Conservation (phyloP, 371 early-diverging fungal genomes). For the Entomophthora muscae region DNA sequence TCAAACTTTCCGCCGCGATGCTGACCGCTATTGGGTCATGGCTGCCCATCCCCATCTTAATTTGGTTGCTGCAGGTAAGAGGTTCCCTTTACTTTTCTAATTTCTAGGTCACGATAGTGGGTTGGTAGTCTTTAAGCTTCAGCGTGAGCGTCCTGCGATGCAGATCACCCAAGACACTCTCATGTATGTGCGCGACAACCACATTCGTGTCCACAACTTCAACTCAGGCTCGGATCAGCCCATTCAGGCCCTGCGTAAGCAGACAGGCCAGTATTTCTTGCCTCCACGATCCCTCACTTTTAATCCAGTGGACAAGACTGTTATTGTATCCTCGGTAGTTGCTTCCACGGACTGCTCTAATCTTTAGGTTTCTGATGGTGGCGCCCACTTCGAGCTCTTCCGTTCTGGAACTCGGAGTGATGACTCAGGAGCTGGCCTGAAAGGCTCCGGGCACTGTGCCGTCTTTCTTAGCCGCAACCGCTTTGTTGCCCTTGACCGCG, state of each 20-base stretch:
- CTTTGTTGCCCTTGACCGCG: slow-evolving; percentile 81
- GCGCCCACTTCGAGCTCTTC: slow-evolving; percentile 67
- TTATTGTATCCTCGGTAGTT: slow-evolving; percentile 20
- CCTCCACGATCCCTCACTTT: slow-evolving; percentile 67
- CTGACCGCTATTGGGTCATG: slow-evolving; percentile 96
- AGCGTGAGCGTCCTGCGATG: slow-evolving; percentile 87
- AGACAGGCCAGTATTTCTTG: slow-evolving; percentile 41
- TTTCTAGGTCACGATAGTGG: slow-evolving; percentile 88
- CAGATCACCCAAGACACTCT: slow-evolving; percentile 58
- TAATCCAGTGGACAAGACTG: slow-evolving; percentile 83
- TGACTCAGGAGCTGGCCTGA: slow-evolving; percentile 38
- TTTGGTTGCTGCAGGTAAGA: slow-evolving; percentile 80
- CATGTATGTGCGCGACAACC: slow-evolving; percentile 69
- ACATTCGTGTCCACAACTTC: slow-evolving; percentile 65
- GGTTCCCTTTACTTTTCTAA: slow-evolving; percentile 6
- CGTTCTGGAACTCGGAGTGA: slow-evolving; percentile 56
- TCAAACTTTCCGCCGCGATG: slow-evolving; percentile 85
- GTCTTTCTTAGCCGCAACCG: slow-evolving; percentile 89
- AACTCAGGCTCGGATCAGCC: slow-evolving; percentile 51
- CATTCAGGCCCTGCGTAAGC: slow-evolving; percentile 47
- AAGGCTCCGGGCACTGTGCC: slow-evolving; percentile 57
- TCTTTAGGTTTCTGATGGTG: slow-evolving; percentile 54
- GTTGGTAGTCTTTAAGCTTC: slow-evolving; percentile 90
- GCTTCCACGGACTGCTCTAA: slow-evolving; percentile 1
- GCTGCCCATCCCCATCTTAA: slow-evolving; percentile 87